Base-by-base conservation (phyloP, 2,329 filamentous ascomycete species). In the Cryphonectria japonica region DNA sequence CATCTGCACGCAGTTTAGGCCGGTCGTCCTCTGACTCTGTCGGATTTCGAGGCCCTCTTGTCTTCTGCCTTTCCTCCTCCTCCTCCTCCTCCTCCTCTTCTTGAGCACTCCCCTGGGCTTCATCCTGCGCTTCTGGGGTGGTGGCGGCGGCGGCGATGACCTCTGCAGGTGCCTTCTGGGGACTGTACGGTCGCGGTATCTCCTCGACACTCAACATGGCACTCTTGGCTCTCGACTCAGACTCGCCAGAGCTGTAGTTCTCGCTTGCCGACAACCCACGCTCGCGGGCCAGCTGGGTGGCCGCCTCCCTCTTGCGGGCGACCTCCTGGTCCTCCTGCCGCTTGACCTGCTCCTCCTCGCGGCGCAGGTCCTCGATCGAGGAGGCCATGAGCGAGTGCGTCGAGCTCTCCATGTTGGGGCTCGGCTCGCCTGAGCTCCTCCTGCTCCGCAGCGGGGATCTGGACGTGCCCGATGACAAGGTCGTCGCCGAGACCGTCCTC, bases 401-500 rank as follows among this genome's bases (percentile, higher is more conserved):
- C n/a, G 80, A 75, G n/a, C 80, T 80, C 67, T 69, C 34, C 82
- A 80, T 14, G 80, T 81, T 13, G 78, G 77, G n/a, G 34, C 80
- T 69, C 34, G 76, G 78, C 37, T 72, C 77, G 57, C 57, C 50
- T 66, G 74, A 77, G 64, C 72, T 73, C 19, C 73, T 73, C 60
- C 73, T 74, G 64, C 82, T 32, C 66, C 29, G 57, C 68, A 77
- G 63, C 26, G 76, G 78, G 29, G 74, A 75, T 9, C 73, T 75
- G 19, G 76, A 78, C 34, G 76, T 75, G 39, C 79, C 77, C 3
- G 86, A 88, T 9, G 82, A 81, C n/a, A 89, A 79, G 1, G 87
- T 89, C n/a, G 85, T 87, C 70, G 86, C 82, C n/a, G 88, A 90
- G 0, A 86, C 82, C 13, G 86, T 89, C 69, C 88, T 83, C 9